Percentiles rank a stretch among this genome's conserved stretches.
Conservation (phyloP, 1,284 basidiomycete genomes). For the Rhodotorula sp. region DNA sequence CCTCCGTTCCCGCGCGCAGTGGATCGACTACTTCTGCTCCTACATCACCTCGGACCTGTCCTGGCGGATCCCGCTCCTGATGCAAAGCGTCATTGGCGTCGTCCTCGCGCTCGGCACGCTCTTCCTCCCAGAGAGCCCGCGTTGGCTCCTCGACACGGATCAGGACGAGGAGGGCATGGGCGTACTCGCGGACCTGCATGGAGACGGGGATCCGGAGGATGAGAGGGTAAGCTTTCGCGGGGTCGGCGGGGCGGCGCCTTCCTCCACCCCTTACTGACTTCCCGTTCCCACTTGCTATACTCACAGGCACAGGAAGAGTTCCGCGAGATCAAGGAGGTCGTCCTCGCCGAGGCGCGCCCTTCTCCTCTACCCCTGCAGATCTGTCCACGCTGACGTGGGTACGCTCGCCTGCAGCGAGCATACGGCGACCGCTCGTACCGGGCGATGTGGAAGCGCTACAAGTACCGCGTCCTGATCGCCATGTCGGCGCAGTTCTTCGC, state of each 20-base stretch:
- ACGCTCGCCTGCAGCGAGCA: not conserved
- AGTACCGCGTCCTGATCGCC: constrained; percentile 83
- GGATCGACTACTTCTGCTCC: constrained; percentile 93
- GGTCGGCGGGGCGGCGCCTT: too few species aligned
- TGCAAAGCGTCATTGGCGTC: constrained; percentile 69
- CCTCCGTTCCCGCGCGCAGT: constrained; percentile 57
- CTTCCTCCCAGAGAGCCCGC: constrained; percentile 89
- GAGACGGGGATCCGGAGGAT: constrained; percentile 71
- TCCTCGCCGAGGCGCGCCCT: constrained; percentile 69
- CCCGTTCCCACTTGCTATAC: too few species aligned
- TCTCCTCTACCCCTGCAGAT: not conserved
- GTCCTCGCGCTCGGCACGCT: constrained; percentile 81
- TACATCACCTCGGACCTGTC: constrained; percentile 58
- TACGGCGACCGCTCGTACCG: constrained; percentile 10
- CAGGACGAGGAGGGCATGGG: constrained; percentile 81
- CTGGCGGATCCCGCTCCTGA: constrained; percentile 53
- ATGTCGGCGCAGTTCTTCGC: constrained; percentile 97
- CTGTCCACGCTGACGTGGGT: not conserved
- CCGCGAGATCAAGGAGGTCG: constrained; percentile 87
- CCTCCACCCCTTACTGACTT: not conserved
- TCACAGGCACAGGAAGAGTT: constrained; percentile 75
- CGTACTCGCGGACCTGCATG: constrained; percentile 88
- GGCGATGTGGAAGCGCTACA: constrained; percentile 14
- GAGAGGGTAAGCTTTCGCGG: constrained; percentile 51
- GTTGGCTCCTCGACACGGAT: constrained; percentile 90